A percentile compares a stretch with the other conserved stretches of the same genome.
Evolutionary conservation across 805 yeast species (phyloP).

Genomic region (Candida gorgasii): DNA sequence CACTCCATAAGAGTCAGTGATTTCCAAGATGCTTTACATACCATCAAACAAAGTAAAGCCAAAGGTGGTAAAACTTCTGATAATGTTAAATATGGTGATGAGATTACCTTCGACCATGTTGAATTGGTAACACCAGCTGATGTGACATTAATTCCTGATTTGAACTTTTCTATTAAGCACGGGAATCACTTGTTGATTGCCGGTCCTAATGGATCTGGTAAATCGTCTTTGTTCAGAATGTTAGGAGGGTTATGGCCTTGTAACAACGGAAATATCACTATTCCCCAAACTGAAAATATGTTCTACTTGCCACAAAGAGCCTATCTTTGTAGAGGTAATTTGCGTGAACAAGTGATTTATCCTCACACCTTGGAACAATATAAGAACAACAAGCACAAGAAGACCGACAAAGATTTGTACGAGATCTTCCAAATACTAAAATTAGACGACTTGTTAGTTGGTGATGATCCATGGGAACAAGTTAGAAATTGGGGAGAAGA

Average conservation of each 20-base stretch:
- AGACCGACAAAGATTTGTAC: constrained; percentile 50
- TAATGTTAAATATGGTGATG: constrained; percentile 44
- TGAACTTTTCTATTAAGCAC: constrained; percentile 70
- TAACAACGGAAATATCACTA: constrained; percentile 52
- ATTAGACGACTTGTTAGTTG: constrained; percentile 53
- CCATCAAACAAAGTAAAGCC: constrained; percentile 33
- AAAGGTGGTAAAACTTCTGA: constrained; percentile 2
- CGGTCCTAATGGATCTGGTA: constrained; percentile 97
- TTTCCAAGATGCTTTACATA: constrained; percentile 63
- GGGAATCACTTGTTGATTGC: constrained; percentile 88
- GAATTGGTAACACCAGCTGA: constrained; percentile 87
- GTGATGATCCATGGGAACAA: constrained; percentile 56
- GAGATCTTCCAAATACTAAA: constrained; percentile 58
- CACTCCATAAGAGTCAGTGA: constrained; percentile 74
- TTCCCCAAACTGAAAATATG: constrained; percentile 66
- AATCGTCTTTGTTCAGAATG: constrained; percentile 86
- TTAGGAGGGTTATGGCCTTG: constrained; percentile 95
- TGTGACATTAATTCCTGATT: constrained; percentile 63
- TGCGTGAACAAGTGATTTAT: constrained; percentile 86
- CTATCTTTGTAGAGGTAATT: constrained; percentile 75
- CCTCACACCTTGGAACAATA: constrained; percentile 72
- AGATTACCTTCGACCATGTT: constrained; percentile 69
- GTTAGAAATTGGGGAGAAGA: constrained; percentile 87
- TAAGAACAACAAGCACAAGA: constrained; percentile 29
- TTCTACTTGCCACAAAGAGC: constrained; percentile 94